A percentile compares a stretch with the other conserved stretches of the same genome.
These are phyloP conservation scores for Lasiodiplodia sp. DNA, from an alignment of 2,329 filamentous ascomycete species.

Conservation along the genomic window DNA sequence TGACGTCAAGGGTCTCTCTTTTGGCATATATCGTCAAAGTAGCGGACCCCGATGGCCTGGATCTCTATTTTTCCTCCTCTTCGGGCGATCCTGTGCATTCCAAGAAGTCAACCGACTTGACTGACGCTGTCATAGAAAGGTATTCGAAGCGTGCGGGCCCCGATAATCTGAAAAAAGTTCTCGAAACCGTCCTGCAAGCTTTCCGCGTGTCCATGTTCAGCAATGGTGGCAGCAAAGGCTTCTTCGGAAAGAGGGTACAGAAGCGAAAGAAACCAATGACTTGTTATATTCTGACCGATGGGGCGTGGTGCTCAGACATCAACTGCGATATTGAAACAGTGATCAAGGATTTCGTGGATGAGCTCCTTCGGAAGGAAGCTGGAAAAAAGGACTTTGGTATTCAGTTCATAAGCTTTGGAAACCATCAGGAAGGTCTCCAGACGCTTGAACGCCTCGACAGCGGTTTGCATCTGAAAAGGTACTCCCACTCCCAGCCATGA, in stretches of 20 bases:
- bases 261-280: neutral
- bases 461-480: neutral
- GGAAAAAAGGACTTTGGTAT: neutral
- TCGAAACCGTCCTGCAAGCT: neutral
- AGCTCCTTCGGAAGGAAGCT: neutral
- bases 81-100: neutral
- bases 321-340: neutral
- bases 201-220: neutral
- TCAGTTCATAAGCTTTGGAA: neutral
- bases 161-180: neutral
- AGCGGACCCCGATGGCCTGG: neutral
- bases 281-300: neutral
- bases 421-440: neutral
- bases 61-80: neutral
- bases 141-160: neutral
- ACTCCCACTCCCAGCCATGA: neutral
- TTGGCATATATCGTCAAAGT: neutral
- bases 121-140: neutral
- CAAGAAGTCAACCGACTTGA: neutral
- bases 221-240: neutral
- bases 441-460: constrained; percentile 31
- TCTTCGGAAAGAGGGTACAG: neutral
- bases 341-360: neutral
- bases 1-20: neutral
- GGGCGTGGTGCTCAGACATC: neutral